Evolutionary conservation across 305 asterid species (phyloP).

Genomic region (Fraxinus sp.): DNA sequence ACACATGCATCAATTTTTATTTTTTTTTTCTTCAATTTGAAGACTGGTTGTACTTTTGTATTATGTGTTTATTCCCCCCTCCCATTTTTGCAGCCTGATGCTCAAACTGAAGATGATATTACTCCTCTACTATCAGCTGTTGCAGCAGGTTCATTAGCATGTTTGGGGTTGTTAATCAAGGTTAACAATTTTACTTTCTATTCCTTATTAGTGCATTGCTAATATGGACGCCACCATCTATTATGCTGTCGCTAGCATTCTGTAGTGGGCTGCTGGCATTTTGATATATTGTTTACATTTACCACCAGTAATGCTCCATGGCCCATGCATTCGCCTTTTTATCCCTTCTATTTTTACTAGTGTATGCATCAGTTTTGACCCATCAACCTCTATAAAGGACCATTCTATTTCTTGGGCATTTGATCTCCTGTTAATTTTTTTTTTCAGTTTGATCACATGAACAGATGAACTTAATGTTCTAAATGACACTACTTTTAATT

Average conservation of each 20-base stretch:
- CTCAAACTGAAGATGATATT: slow-evolving; percentile 71
- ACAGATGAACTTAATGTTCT: background rate
- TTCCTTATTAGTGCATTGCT: background rate
- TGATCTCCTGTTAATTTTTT: background rate
- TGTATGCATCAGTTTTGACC: background rate
- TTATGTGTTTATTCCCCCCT: background rate
- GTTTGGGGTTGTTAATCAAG: slow-evolving; percentile 70
- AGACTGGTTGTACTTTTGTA: background rate
- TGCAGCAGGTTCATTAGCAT: slow-evolving; percentile 80
- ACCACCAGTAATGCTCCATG: background rate
- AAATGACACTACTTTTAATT: background rate
- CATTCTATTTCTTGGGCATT: background rate
- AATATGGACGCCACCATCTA: background rate
- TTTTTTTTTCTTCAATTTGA: no score
- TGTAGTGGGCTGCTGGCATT: background rate
- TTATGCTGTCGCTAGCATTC: background rate
- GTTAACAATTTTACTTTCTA: slow-evolving; percentile 31
- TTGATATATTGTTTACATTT: background rate
- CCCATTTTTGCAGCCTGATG: slow-evolving; percentile 65
- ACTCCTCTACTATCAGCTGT: slow-evolving; percentile 83
- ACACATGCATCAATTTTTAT: background rate
- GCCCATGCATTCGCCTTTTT: background rate
- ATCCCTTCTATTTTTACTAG: background rate
- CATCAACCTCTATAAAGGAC: background rate
- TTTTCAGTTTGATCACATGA: no score